Conservation (phyloP, 23 red algal species). For the Gracilaria gracilis region DNA sequence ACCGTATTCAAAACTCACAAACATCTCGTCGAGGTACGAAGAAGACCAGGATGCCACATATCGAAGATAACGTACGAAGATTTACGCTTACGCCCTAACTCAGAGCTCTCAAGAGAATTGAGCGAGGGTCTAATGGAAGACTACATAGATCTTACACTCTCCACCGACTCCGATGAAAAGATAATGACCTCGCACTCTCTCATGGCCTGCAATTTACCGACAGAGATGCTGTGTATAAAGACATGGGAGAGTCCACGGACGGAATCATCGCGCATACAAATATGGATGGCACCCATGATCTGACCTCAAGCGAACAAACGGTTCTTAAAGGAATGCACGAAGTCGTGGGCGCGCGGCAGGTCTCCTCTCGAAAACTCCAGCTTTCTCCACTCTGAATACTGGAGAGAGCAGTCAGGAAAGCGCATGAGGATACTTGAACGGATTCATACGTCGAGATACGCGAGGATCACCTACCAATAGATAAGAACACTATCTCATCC, state of each 20-base stretch:
- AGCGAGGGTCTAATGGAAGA: no score
- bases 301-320: background rate
- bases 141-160: background rate
- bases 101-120: background rate
- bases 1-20: background rate
- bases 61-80: slow-evolving; percentile 47
- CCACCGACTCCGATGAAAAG: background rate
- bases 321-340: background rate
- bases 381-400: slow-evolving; percentile 16
- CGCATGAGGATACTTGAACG: background rate
- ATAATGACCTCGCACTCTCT: background rate
- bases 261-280: background rate
- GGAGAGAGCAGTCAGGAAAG: background rate
- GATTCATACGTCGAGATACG: background rate
- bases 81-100: background rate
- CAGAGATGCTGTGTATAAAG: background rate
- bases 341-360: background rate
- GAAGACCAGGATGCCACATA: background rate
- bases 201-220: background rate
- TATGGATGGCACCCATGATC: background rate
- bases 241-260: background rate
- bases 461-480: background rate
- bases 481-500: background rate
- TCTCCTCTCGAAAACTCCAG: background rate
- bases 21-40: slow-evolving; percentile 19